Percentiles rank a stretch among this genome's conserved stretches.
phyloP scores from a whole-genome alignment of 2,329 filamentous ascomycete genomes.

The Alternaria novae-zelandiae region DNA sequence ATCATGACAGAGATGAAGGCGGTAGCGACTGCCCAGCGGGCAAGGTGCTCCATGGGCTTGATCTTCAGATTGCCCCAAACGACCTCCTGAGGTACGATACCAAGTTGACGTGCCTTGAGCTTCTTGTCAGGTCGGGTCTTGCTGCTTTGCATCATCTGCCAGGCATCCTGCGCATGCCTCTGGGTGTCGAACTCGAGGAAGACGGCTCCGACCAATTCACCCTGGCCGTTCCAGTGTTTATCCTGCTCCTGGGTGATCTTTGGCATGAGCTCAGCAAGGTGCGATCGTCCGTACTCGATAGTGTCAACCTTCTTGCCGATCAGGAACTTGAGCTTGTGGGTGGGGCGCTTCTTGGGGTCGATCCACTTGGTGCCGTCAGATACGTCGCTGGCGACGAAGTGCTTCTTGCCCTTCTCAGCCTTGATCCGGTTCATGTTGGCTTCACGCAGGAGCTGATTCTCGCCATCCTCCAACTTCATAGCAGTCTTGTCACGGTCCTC shows the following conservation, averaged over 20 bases:
- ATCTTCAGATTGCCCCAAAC: constrained; percentile 56
- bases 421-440: constrained; percentile 74
- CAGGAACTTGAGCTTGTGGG: constrained; percentile 50
- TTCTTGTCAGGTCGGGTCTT: constrained; percentile 45
- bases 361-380: constrained; percentile 52
- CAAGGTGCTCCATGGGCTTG: constrained; percentile 38
- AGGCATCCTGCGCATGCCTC: constrained; percentile 82
- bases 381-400: constrained; percentile 51
- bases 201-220: constrained; percentile 73
- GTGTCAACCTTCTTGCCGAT: constrained; percentile 65
- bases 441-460: constrained; percentile 52
- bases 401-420: constrained; percentile 59
- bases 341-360: constrained; percentile 49
- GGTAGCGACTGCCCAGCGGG: constrained; percentile 43
- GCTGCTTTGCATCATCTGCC: constrained; percentile 64
- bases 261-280: constrained; percentile 75
- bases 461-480: constrained; percentile 52
- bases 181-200: constrained; percentile 90
- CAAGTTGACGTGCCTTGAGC: constrained; percentile 51
- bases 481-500: constrained; percentile 53
- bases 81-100: constrained; percentile 54
- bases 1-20: constrained; percentile 50
- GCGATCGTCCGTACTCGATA: constrained; percentile 81
- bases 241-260: constrained; percentile 72
- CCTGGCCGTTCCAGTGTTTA: constrained; percentile 69